Evolutionary conservation across 768 basidiomycete genomes (phyloP).

Genomic region (Hemileccinum rubropunctum): DNA sequence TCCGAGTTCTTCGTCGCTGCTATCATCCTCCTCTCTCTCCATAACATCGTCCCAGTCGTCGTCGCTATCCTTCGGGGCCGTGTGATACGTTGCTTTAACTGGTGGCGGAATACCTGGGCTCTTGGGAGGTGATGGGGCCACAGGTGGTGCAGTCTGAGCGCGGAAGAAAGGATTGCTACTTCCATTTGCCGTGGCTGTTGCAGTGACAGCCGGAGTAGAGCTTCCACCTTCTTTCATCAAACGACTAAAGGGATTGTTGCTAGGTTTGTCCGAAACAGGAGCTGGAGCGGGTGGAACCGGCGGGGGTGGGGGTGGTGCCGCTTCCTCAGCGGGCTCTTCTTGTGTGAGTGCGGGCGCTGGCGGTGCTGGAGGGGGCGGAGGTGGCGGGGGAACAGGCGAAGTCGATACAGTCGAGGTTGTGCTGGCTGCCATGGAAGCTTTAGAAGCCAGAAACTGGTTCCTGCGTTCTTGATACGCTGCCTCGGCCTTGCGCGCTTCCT

Average conservation of each 20-base stretch:
- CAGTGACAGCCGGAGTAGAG: constrained; percentile 21
- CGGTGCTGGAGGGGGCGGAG: constrained; percentile 36
- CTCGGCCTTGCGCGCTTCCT: constrained; percentile 49
- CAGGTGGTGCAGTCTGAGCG: constrained; percentile 40
- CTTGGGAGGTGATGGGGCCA: constrained; percentile 37
- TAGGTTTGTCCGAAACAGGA: constrained; percentile 45
- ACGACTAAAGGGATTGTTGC: constrained; percentile 80
- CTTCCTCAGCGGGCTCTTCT: constrained; percentile 14
- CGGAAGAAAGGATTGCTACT: constrained; percentile 78
- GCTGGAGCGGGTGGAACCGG: constrained; percentile 27
- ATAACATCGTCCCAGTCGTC: constrained; percentile 86
- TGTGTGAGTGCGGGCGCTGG: constrained; percentile 23
- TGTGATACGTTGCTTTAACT: constrained; percentile 57
- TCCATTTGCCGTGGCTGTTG: constrained; percentile 36
- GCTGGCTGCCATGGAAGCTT: constrained; percentile 30
- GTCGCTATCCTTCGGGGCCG: constrained; percentile 55
- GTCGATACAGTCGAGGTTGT: constrained; percentile 19
- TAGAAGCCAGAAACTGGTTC: constrained; percentile 38
- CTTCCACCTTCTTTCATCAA: constrained; percentile 50
- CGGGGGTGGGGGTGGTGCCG: constrained; percentile 29
- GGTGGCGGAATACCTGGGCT: constrained; percentile 41
- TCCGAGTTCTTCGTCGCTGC: constrained; percentile 78
- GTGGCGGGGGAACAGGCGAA: constrained; percentile 39
- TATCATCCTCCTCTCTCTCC: constrained; percentile 69
- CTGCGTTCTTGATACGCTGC: constrained; percentile 37